Evolutionary conservation across 2,329 filamentous ascomycete genomes (phyloP).

Genomic region (Neoascochyta sp.): DNA sequence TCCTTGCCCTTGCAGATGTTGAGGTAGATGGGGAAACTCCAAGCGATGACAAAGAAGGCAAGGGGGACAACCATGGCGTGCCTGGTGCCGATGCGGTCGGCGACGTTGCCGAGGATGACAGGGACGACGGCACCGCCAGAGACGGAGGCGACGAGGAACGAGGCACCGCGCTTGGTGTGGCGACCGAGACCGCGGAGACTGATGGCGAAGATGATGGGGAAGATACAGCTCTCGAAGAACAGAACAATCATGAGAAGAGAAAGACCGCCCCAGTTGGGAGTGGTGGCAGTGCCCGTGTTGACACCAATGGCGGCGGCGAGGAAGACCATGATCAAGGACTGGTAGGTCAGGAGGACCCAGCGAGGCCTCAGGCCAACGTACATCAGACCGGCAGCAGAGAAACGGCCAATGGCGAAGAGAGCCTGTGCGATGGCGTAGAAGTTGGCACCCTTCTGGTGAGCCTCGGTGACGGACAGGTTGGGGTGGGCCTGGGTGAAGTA

Average conservation of each 20-base stretch:
- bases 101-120: slow-evolving; percentile 36
- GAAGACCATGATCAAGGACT: slow-evolving; percentile 38
- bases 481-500: slow-evolving; percentile 36
- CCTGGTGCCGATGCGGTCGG: slow-evolving; percentile 30
- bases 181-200: slow-evolving; percentile 37
- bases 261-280: slow-evolving; percentile 37
- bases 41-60: slow-evolving; percentile 33
- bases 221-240: slow-evolving; percentile 40
- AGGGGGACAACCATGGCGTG: slow-evolving; percentile 38
- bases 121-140: slow-evolving; percentile 37
- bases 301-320: slow-evolving; percentile 32
- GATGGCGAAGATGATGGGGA: slow-evolving; percentile 40
- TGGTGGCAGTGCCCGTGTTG: slow-evolving; percentile 25
- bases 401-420: slow-evolving; percentile 38
- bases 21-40: slow-evolving; percentile 37
- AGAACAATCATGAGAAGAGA: slow-evolving; percentile 38
- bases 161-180: slow-evolving; percentile 41
- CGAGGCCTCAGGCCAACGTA: slow-evolving; percentile 35
- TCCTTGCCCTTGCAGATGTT: slow-evolving; percentile 34
- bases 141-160: slow-evolving; percentile 37
- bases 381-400: slow-evolving; percentile 39
- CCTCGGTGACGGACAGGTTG: slow-evolving; percentile 17
- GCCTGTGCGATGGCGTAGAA: slow-evolving; percentile 40
- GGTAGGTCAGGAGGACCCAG: slow-evolving; percentile 36
- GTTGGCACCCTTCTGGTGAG: slow-evolving; percentile 36